Conservation (phyloP, 169 alveolate genomes). For the Plasmodium reichenowi region DNA sequence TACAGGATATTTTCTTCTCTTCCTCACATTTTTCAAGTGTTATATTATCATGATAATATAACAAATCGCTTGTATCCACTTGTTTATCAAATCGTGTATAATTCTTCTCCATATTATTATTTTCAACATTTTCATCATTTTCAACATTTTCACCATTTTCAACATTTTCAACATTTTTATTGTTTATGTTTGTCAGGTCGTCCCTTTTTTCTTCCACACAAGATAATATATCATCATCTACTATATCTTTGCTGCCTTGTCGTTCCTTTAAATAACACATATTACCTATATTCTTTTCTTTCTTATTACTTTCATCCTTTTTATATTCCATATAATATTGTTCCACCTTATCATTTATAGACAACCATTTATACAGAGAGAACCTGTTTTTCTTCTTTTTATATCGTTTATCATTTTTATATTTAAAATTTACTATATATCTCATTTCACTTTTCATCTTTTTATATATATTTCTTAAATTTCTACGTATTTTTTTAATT, state of each 20-base stretch:
- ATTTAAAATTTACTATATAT: slow-evolving; percentile 25
- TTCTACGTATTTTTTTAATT: slow-evolving; percentile 45
- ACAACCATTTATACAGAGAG: slow-evolving; percentile 31
- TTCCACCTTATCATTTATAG: neutral
- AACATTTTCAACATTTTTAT: neutral
- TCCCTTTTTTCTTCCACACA: neutral
- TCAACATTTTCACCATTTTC: neutral
- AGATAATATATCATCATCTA: neutral
- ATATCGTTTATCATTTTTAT: slow-evolving; percentile 24
- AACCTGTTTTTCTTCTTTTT: slow-evolving; percentile 24
- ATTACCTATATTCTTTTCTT: neutral
- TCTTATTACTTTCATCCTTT: neutral
- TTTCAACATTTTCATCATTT: no score
- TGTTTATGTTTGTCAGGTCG: neutral
- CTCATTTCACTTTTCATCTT: slow-evolving; percentile 62
- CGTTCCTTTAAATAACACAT: no score
- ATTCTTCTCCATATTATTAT: no score
- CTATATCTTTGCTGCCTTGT: neutral
- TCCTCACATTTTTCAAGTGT: no score
- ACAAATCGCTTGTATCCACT: no score
- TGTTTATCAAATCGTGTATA: no score
- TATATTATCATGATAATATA: no score
- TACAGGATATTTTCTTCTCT: no score
- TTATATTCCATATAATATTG: neutral
- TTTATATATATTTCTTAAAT: slow-evolving; percentile 34